Percentiles rank a stretch among this genome's conserved stretches.
Evolutionary conservation across 2,329 filamentous ascomycete genomes (phyloP).

Genomic region (Daldinia sp.): DNA sequence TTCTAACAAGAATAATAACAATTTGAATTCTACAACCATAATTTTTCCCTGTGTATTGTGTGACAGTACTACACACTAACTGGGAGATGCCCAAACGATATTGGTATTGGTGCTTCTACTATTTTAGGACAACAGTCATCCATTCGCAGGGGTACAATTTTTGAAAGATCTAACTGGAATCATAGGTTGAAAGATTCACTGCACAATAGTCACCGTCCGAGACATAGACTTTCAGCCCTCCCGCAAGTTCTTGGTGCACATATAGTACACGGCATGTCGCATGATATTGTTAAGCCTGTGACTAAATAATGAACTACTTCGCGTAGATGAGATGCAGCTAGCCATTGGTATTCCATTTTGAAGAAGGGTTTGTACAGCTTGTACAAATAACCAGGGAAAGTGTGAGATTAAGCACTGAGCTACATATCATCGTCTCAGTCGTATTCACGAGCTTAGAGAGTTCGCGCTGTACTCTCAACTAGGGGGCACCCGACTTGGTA

Average conservation of each 20-base stretch:
- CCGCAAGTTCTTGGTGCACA: not conserved
- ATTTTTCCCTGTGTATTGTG: too few species aligned
- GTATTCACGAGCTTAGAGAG: not conserved
- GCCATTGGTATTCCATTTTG: not conserved
- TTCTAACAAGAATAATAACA: too few species aligned
- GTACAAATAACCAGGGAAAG: too few species aligned
- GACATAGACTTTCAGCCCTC: not conserved
- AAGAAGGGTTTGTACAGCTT: not conserved
- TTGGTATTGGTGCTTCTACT: too few species aligned
- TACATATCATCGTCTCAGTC: not conserved
- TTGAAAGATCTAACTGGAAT: not conserved
- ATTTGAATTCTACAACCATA: too few species aligned
- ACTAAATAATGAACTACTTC: not conserved
- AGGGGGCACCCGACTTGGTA: not conserved
- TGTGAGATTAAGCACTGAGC: not conserved
- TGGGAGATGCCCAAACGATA: too few species aligned
- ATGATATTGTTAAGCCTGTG: not conserved
- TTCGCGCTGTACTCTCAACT: not conserved
- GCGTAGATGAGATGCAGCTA: not conserved
- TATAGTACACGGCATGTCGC: not conserved
- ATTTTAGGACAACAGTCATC: not conserved
- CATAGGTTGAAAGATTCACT: not conserved
- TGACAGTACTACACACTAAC: too few species aligned
- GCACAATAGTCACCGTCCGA: not conserved
- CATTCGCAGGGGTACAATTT: not conserved